Base-by-base conservation (phyloP, 78 protist genomes). In the Monosiga brevicollis region DNA sequence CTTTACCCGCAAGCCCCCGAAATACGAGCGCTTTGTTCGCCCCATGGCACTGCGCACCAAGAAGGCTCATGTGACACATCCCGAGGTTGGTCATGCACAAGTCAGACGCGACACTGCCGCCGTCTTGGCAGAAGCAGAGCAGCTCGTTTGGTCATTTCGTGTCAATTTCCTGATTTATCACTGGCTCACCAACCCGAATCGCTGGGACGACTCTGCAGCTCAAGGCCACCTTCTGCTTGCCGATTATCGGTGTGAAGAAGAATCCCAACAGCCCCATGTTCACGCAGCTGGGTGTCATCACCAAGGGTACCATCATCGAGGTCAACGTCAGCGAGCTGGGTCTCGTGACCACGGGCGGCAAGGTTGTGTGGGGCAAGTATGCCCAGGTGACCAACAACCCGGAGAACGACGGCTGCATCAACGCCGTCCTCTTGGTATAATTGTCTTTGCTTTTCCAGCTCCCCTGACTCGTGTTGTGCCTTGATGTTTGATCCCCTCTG, bases 371-470 rank as follows among this genome's bases (percentile, higher is more conserved):
- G 99, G 98, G 95, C 75, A 96, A 97, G 85, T 93, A 90, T 72
- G 99, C 99, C 15, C 99, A 96, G 84, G 97, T 98, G 37, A 98
- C 99, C 3, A 98, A 98, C 92, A 92, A 97, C 83, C 99, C 99
- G 0, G 99, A 98, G 88, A 93, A 94, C 80, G 99, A 98, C 83
- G 99, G 99, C 22, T 95, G 98, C 85, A 93, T 98, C 84, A 98
- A 98, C 83, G 99, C 99, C 32, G 96, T 98, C 26, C 92, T 98
- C 38, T 86, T 98, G 15, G 99, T 98, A 42, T 98, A 90, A 93
- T n/a, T n/a, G n/a, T n/a, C n/a, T n/a, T n/a, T n/a, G n/a, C n/a
- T n/a, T n/a, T n/a, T n/a, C n/a, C n/a, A n/a, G n/a, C n/a, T n/a
- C n/a, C n/a, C n/a, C n/a, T n/a, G n/a, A n/a, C n/a, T n/a, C n/a